A percentile compares a stretch with the other conserved stretches of the same genome.
Conservation (phyloP, 2,329 filamentous ascomycete genomes). For the Neodidymelliopsis sp. region DNA sequence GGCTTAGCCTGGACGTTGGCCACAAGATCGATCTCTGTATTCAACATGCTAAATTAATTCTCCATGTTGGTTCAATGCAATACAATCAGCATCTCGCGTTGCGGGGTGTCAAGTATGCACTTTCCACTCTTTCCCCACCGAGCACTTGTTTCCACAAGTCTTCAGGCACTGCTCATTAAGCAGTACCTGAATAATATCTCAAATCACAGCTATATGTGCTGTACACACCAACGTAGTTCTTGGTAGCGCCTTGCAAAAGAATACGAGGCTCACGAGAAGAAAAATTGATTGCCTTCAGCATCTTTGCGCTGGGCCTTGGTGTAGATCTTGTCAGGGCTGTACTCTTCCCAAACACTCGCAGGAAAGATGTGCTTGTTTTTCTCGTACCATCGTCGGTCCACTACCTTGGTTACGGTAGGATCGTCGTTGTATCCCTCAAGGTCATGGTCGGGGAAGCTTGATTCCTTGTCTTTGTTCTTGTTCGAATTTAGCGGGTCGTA, state of each 20-base stretch:
- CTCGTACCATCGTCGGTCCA: slow-evolving; percentile 96
- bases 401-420: slow-evolving; percentile 85
- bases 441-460: slow-evolving; percentile 55
- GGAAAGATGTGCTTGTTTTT: slow-evolving; percentile 98
- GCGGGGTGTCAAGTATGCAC: slow-evolving; percentile 1
- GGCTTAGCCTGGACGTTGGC: slow-evolving; percentile 21
- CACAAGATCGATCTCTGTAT: neutral
- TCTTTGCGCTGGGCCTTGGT: slow-evolving; percentile 79
- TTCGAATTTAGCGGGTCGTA: slow-evolving; percentile 54
- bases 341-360: slow-evolving; percentile 93
- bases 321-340: slow-evolving; percentile 89
- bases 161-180: neutral
- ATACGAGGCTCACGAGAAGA: slow-evolving; percentile 56
- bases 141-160: neutral
- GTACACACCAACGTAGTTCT: neutral
- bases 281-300: slow-evolving; percentile 89
- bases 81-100: slow-evolving; percentile 1
- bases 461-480: slow-evolving; percentile 44
- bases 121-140: neutral
- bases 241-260: neutral
- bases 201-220: neutral
- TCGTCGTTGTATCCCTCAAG: slow-evolving; percentile 81
- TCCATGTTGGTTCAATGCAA: neutral
- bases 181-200: neutral
- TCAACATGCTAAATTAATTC: neutral